Conservation (phyloP, 352 stramenopile genomes). For the Pythium plurisporium region DNA sequence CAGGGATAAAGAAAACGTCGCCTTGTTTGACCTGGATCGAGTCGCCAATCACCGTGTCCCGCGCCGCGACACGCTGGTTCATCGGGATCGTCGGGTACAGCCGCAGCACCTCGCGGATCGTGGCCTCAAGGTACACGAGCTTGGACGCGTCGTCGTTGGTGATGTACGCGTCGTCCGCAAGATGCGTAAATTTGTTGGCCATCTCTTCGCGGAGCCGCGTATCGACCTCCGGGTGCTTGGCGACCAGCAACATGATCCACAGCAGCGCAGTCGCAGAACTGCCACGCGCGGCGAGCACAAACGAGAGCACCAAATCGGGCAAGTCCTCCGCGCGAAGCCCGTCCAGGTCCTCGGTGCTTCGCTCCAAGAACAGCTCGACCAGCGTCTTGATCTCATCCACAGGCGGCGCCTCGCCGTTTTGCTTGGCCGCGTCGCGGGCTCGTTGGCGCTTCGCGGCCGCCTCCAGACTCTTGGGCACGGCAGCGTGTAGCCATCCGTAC, state of each 20-base stretch:
- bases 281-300: conserved; percentile 71
- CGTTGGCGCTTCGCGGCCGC: not conserved
- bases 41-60: not conserved
- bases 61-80: not conserved
- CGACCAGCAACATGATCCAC: conserved; percentile 69
- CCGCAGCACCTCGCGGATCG: conserved; percentile 56
- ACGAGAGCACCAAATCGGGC: conserved; percentile 57
- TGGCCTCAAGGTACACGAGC: conserved; percentile 57
- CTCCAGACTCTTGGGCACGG: conserved; percentile 27
- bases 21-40: not conserved
- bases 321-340: conserved; percentile 45
- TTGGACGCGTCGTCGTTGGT: conserved; percentile 39
- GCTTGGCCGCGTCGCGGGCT: not conserved
- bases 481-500: conserved; percentile 33
- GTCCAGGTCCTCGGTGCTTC: conserved; percentile 14
- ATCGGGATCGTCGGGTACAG: conserved; percentile 44
- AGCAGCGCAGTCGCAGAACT: conserved; percentile 61
- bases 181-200: conserved; percentile 8
- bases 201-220: conserved; percentile 47
- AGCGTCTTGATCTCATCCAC: conserved; percentile 11
- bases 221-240: conserved; percentile 49
- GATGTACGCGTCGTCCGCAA: conserved; percentile 24
- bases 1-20: not conserved
- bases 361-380: conserved; percentile 16
- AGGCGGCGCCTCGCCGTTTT: not conserved